These are phyloP conservation scores for Berkeleyomyces basicola DNA, from an alignment of 2,329 filamentous ascomycete species.

Conservation along the genomic window DNA sequence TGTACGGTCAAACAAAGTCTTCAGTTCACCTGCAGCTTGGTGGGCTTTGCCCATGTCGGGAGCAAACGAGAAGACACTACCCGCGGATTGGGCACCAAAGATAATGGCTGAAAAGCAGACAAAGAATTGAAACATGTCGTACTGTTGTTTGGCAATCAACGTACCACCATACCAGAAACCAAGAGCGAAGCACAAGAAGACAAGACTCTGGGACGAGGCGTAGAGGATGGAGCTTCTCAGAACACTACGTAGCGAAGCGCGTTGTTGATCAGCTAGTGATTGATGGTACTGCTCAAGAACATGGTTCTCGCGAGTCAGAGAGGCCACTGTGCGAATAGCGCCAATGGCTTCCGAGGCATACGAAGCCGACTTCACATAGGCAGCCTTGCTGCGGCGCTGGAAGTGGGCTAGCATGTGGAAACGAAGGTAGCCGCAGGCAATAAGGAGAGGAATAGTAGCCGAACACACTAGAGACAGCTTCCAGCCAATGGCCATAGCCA, in stretches of 20 bases:
- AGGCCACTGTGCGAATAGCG: slow-evolving; percentile 83
- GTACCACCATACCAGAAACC: slow-evolving; percentile 87
- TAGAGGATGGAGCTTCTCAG: slow-evolving; percentile 65
- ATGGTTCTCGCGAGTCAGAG: slow-evolving; percentile 71
- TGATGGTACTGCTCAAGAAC: slow-evolving; percentile 56
- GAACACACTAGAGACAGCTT: slow-evolving; percentile 75
- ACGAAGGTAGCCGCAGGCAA: slow-evolving; percentile 71
- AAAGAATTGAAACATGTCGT: slow-evolving; percentile 76
- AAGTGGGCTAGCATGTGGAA: slow-evolving; percentile 74
- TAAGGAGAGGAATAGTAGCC: slow-evolving; percentile 57
- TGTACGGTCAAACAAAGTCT: slow-evolving; percentile 66
- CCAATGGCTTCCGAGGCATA: slow-evolving; percentile 90
- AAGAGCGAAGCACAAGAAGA: slow-evolving; percentile 70
- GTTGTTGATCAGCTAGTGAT: slow-evolving; percentile 50
- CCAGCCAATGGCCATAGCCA: slow-evolving; percentile 68
- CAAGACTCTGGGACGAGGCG: slow-evolving; percentile 66
- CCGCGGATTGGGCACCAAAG: slow-evolving; percentile 83
- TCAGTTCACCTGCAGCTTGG: slow-evolving; percentile 63
- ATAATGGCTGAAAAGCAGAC: slow-evolving; percentile 76
- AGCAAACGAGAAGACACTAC: slow-evolving; percentile 74
- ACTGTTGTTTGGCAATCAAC: slow-evolving; percentile 54
- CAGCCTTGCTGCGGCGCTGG: slow-evolving; percentile 59
- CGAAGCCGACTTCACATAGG: slow-evolving; percentile 65
- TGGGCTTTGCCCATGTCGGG: slow-evolving; percentile 90
- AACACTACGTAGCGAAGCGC: slow-evolving; percentile 53